Base-by-base conservation (phyloP, 2,329 filamentous ascomycete genomes). In the Aspergillus candidus region DNA sequence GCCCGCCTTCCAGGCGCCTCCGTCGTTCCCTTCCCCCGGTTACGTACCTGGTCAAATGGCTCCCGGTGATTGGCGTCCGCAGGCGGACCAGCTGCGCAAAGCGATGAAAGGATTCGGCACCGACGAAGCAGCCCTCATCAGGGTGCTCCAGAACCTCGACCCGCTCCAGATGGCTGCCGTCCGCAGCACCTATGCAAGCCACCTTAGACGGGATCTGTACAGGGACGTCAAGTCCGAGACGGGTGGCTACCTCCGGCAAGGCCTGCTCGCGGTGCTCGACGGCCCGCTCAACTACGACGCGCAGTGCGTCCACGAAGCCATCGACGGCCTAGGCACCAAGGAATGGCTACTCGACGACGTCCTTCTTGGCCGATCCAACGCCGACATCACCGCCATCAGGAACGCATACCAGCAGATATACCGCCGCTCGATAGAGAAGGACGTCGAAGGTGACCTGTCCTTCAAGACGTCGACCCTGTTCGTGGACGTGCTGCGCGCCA, bases 51-150 rank as follows among this genome's bases (percentile, higher is more conserved):
- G 80, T 11, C 84, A 86, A 57, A 72, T 79, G 36, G 84, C 87
- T 35, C 74, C 79, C 27, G 72, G 76, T 13, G 82, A 94, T 51
- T 83, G 80, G 38, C 75, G 71, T 3, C 70, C 73, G 11, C 82
- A 93, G 55, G 85, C 88, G 0, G 79, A 88, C 45, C 78, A 74
- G 4, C 72, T 94, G 15, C 80, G 88, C 41, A 78, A 78, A 54
- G 88, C 91, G 2, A 95, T 96, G 88, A 95, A 94, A 67, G 89
- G 89, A 0, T 87, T 95, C 50, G 91, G 90, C 30, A 96, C 90
- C 0, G 82, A 97, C 58, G 90, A 96, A 65, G 84, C 82, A 57
- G 67, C 77, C 0, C 71, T 97, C 12, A 90, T 94, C 51, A 71
- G 73, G 2, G 71, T 83, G 3, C 72, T 97, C 7, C 71, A 84